Base-by-base conservation (phyloP, 2,329 filamentous ascomycete species). In the Fusarium sacchari region DNA sequence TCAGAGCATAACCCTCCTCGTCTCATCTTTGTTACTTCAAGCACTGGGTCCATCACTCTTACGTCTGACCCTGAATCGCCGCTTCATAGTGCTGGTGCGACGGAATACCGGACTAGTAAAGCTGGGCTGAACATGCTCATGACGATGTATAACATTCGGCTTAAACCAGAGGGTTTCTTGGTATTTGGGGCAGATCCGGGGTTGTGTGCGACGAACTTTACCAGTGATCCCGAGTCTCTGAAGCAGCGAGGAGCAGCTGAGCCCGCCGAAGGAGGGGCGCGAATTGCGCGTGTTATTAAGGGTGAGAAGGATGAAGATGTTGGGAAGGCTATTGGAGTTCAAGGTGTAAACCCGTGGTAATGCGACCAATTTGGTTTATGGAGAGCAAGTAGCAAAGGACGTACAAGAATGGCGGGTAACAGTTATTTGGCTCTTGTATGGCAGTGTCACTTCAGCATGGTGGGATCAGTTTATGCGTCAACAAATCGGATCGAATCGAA, bases 81-180 rank as follows among this genome's bases (percentile, higher is more conserved):
- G 2, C 52, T 60, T 7, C 42, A 65, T 39, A 44, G 6, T 15
- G 37, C 37, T 1, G 9, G 24, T 11, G 67, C 44, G 1, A 22
- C 12, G 1, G 66, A 70, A 43, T 70, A 70, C 17, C 53, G 67
- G 7, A 20, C 60, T 6, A 46, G 67, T 7, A 70, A 70, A 6
- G 67, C 67, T 20, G 67, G 66, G 0, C 15, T 70, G 34, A 70
- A 70, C 13, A 70, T 70, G 67, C 49, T 70, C 0, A 70, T 70
- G 66, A 1, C 42, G 0, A 59, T 66, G 32, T 70, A 70, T 6
- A 26, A 46, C 4, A 44, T 34, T 13, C 60, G 67, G 6, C 66
- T 70, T 1, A 42, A 34, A 1, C 5, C 47, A 10, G 67, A 70
- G 6, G 60, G 66, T 1, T 44, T 70, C 4, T 9, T 70, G 10